A percentile compares a stretch with the other conserved stretches of the same genome.
phyloP scores from a whole-genome alignment of 2,329 filamentous ascomycete genomes.

The Fusarium bulbicola region DNA sequence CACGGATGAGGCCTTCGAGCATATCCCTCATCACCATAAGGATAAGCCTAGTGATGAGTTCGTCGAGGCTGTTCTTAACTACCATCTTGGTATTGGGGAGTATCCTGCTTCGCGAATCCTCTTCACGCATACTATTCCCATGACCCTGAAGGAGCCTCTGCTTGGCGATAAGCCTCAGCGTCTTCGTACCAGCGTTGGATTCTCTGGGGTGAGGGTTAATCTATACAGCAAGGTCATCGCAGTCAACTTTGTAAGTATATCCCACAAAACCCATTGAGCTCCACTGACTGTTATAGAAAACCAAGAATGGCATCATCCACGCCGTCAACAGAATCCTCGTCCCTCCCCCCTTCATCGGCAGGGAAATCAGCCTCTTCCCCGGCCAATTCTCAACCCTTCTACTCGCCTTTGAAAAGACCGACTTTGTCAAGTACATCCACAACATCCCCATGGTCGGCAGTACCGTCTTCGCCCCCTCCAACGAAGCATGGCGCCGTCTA shows the following conservation, averaged over 20 bases:
- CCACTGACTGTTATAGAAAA: constrained; percentile 57
- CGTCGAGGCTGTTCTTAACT: constrained; percentile 73
- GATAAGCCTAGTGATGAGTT: constrained; percentile 74
- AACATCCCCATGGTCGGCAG: constrained; percentile 66
- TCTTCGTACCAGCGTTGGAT: constrained; percentile 71
- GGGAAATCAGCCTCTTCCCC: constrained; percentile 71
- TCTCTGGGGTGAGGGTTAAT: constrained; percentile 75
- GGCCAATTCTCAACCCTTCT: constrained; percentile 80
- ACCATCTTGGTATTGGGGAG: constrained; percentile 76
- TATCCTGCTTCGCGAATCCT: constrained; percentile 75
- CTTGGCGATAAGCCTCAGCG: constrained; percentile 77
- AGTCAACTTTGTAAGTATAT: constrained; percentile 70
- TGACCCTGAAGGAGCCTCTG: constrained; percentile 64
- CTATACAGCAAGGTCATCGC: constrained; percentile 77
- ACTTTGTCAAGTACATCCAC: constrained; percentile 69
- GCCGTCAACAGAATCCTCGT: constrained; percentile 78
- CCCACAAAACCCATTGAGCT: rapidly evolving
- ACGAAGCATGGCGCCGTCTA: constrained; percentile 80
- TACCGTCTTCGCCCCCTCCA: constrained; percentile 84
- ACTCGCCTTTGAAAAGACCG: constrained; percentile 78
- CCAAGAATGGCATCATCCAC: constrained; percentile 84
- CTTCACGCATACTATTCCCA: constrained; percentile 77
- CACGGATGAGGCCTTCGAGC: constrained; percentile 77
- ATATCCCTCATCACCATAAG: constrained; percentile 56
- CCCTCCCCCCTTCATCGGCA: constrained; percentile 72